Evolutionary conservation across 139 green algal species (phyloP).

Genomic region (Picochlorum sp.): DNA sequence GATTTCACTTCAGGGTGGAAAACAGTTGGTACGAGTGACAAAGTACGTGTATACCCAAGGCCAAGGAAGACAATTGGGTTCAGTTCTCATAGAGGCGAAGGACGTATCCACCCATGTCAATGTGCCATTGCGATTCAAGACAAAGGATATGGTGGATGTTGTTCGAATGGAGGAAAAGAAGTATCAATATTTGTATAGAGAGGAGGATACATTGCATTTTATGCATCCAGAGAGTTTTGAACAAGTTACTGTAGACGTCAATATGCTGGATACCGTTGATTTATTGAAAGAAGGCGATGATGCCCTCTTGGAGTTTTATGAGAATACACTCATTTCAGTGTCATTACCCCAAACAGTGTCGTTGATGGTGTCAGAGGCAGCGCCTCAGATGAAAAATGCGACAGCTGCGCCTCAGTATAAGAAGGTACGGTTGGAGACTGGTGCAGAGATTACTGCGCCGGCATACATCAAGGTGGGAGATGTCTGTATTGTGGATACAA

Average conservation of each 20-base stretch:
- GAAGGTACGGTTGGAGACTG: slow-evolving; percentile 10
- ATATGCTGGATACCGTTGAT: neutral
- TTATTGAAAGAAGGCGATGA: neutral
- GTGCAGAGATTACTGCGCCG: slow-evolving; percentile 27
- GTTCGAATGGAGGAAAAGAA: slow-evolving; percentile 26
- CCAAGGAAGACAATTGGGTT: slow-evolving; percentile 32
- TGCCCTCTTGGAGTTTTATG: neutral
- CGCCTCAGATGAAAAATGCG: slow-evolving; percentile 25
- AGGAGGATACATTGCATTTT: slow-evolving; percentile 27
- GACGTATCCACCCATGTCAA: slow-evolving; percentile 32
- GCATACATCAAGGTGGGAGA: slow-evolving; percentile 28
- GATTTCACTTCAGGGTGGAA: slow-evolving; percentile 18
- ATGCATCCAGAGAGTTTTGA: slow-evolving; percentile 37
- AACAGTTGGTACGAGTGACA: slow-evolving; percentile 28
- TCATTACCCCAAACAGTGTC: slow-evolving; percentile 6
- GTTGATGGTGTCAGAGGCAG: slow-evolving; percentile 13
- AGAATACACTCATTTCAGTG: neutral
- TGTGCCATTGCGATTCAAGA: slow-evolving; percentile 17
- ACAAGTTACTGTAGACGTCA: slow-evolving; percentile 12
- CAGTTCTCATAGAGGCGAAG: slow-evolving; percentile 40
- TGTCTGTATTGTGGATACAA: slow-evolving; percentile 31
- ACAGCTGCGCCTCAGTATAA: slow-evolving; percentile 27
- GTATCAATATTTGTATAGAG: slow-evolving; percentile 33
- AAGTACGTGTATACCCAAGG: slow-evolving; percentile 26
- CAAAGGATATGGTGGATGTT: slow-evolving; percentile 34